Evolutionary conservation across 2,329 filamentous ascomycete genomes (phyloP).

Genomic region (Talaromyces islandicus): DNA sequence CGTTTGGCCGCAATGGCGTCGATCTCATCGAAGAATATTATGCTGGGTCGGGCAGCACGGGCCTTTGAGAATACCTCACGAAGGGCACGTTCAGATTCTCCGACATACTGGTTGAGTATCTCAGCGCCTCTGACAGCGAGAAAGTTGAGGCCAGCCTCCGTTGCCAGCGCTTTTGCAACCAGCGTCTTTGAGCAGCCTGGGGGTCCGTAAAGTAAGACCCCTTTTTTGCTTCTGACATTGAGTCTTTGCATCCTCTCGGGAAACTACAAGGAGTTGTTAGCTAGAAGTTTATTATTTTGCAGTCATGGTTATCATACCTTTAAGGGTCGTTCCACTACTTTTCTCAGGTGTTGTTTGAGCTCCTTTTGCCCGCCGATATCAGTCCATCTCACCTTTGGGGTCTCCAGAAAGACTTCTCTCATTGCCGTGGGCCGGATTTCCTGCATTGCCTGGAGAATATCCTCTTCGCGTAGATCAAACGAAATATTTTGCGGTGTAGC

Average conservation of each 20-base stretch:
- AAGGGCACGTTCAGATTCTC: conserved; percentile 82
- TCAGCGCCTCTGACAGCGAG: conserved; percentile 91
- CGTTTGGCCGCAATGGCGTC: conserved; percentile 69
- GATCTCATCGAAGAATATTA: conserved; percentile 97
- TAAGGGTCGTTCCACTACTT: conserved; percentile 54
- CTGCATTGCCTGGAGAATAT: conserved; percentile 51
- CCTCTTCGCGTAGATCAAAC: conserved; percentile 17
- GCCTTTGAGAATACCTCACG: conserved; percentile 82
- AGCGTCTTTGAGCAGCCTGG: conserved; percentile 94
- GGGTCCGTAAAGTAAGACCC: conserved; percentile 82
- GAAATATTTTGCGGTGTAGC: background rate
- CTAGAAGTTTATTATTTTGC: background rate
- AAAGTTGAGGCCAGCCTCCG: conserved; percentile 87
- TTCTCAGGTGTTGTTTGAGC: conserved; percentile 63
- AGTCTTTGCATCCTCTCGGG: conserved; percentile 46
- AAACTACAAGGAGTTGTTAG: conserved; percentile 27
- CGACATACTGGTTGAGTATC: conserved; percentile 93
- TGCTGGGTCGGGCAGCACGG: conserved; percentile 75
- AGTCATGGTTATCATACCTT: conserved; percentile 37
- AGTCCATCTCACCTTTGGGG: conserved; percentile 76
- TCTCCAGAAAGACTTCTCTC: conserved; percentile 82
- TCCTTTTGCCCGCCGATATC: conserved; percentile 81
- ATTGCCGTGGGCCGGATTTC: conserved; percentile 76
- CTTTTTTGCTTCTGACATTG: conserved; percentile 62
- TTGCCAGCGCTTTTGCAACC: conserved; percentile 83